phyloP scores from a whole-genome alignment of 768 basidiomycete species.

The Strobilomyces dryophilus region DNA sequence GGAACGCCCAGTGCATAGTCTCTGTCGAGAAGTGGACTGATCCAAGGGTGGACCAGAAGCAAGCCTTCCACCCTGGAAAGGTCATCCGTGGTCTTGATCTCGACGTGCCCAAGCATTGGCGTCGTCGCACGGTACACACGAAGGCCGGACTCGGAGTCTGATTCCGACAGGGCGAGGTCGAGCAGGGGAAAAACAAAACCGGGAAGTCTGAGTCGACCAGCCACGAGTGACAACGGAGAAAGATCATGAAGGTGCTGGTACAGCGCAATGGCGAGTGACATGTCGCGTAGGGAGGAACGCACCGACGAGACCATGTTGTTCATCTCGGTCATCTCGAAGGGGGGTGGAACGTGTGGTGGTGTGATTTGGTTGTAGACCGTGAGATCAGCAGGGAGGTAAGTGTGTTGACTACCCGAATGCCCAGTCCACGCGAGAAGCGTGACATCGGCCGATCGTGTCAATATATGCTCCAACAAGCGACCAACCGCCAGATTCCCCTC shows the following conservation, averaged over 20 bases:
- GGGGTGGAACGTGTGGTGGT: background rate
- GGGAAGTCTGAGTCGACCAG: background rate
- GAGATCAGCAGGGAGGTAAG: background rate
- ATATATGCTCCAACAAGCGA: background rate
- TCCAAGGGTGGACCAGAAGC: background rate
- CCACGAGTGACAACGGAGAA: background rate
- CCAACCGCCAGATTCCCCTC: background rate
- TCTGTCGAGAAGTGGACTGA: background rate
- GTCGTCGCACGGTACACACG: too few relatives aligned
- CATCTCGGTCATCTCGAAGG: too few relatives aligned
- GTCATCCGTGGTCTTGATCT: too few relatives aligned
- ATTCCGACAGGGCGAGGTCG: background rate
- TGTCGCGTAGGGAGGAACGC: too few relatives aligned
- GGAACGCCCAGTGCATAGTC: background rate
- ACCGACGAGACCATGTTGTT: too few relatives aligned
- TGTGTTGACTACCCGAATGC: too few relatives aligned
- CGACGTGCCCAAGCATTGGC: too few relatives aligned
- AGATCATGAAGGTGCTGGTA: background rate
- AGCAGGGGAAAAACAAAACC: background rate
- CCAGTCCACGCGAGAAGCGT: background rate
- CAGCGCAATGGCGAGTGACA: background rate
- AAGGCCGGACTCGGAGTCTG: background rate
- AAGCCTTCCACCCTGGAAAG: background rate
- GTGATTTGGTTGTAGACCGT: background rate
- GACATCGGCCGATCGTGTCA: background rate